phyloP scores from a whole-genome alignment of 1,284 basidiomycete species.

The Trametes polyzona region DNA sequence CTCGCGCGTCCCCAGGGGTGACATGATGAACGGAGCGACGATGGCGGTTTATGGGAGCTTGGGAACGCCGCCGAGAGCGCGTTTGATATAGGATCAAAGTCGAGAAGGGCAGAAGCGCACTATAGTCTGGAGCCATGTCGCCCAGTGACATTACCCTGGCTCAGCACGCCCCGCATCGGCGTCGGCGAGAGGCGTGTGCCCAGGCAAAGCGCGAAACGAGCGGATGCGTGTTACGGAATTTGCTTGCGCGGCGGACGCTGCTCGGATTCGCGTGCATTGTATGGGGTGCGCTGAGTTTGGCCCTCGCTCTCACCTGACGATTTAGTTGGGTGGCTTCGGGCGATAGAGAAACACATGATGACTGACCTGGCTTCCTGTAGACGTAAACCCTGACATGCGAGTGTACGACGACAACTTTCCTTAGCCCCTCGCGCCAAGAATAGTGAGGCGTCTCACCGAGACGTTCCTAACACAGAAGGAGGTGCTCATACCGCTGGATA shows the following conservation, averaged over 20 bases:
- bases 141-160: not conserved
- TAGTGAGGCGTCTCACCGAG: too few relatives aligned
- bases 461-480: too few relatives aligned
- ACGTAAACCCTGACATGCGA: not conserved
- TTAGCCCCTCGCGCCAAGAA: not conserved
- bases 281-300: not conserved
- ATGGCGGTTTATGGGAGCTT: slow-evolving; percentile 8
- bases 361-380: not conserved
- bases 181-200: not conserved
- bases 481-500: too few relatives aligned
- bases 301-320: not conserved
- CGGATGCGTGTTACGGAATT: not conserved
- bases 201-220: not conserved
- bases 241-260: not conserved
- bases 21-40: slow-evolving; percentile 23
- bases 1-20: slow-evolving; percentile 13
- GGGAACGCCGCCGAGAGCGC: slow-evolving; percentile 6
- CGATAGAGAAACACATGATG: not conserved
- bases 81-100: slow-evolving; percentile 4
- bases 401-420: not conserved
- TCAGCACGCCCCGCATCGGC: not conserved
- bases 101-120: slow-evolving; percentile 16
- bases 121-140: slow-evolving; percentile 4
- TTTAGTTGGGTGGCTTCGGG: not conserved
- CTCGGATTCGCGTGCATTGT: not conserved